Conservation (phyloP, 345 rosid species). For the Reutealis trisperma region DNA sequence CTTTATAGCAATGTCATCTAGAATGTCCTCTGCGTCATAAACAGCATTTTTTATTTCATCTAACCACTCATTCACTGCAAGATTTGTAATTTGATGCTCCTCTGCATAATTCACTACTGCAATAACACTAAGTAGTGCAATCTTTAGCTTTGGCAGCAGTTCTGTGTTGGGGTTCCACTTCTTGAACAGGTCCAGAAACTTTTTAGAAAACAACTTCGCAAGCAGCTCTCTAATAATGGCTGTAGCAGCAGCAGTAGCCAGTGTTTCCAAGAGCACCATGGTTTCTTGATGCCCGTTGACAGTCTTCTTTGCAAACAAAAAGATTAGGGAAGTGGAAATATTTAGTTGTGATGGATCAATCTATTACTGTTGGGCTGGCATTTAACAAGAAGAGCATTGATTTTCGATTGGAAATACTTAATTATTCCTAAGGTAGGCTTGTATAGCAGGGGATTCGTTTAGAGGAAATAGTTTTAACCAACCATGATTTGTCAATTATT, state of each 20-base stretch:
- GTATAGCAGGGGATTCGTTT: too few relatives aligned
- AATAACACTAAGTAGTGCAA: neutral
- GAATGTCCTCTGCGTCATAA: neutral
- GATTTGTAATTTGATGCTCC: neutral
- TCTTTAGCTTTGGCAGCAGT: neutral
- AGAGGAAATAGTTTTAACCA: too few relatives aligned
- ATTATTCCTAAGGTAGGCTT: too few relatives aligned
- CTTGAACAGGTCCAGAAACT: neutral
- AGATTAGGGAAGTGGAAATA: too few relatives aligned
- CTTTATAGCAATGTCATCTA: neutral
- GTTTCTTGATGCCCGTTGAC: too few relatives aligned
- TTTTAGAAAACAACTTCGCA: neutral
- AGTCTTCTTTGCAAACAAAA: too few relatives aligned
- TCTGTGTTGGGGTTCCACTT: neutral
- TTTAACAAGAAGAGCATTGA: too few relatives aligned
- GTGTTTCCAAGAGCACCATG: neutral
- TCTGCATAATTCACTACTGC: neutral
- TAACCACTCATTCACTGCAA: neutral
- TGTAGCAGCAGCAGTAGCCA: neutral
- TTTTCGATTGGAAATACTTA: too few relatives aligned
- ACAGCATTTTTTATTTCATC: neutral
- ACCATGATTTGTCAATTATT: too few relatives aligned
- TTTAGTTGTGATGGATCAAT: too few relatives aligned
- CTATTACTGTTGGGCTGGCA: too few relatives aligned
- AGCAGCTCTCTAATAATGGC: neutral